Percentiles rank a stretch among this genome's conserved stretches.
Evolutionary conservation across 805 yeast species (phyloP).

Genomic region (Clavispora phyllophila): DNA sequence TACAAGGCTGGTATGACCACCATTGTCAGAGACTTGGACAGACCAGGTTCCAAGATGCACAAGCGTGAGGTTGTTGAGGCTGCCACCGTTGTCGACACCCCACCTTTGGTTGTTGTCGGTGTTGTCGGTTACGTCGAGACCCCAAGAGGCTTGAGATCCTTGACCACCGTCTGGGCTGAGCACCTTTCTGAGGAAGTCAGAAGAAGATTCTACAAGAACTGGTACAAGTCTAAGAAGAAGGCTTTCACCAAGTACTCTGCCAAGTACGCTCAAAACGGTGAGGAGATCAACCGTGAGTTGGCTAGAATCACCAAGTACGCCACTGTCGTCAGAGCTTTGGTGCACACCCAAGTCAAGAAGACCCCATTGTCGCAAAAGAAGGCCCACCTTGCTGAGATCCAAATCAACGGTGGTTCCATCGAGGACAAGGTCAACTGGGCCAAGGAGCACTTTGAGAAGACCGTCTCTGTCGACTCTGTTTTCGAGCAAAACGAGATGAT

Average conservation of each 20-base stretch:
- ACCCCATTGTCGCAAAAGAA: constrained; percentile 99
- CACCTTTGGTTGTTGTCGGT: constrained; percentile 98
- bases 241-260: constrained; percentile 99
- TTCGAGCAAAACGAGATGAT: constrained; percentile 98
- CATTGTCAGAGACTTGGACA: constrained; percentile 99
- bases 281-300: constrained; percentile 88
- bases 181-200: constrained; percentile 98
- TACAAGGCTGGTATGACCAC: constrained; percentile 99
- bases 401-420: constrained; percentile 98
- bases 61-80: constrained; percentile 99
- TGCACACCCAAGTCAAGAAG: constrained; percentile 99
- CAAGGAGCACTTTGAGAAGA: constrained; percentile 97
- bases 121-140: constrained; percentile 99
- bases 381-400: constrained; percentile 99
- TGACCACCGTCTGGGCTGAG: constrained; percentile 99
- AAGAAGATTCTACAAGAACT: constrained; percentile 99
- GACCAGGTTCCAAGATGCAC: constrained; percentile 99
- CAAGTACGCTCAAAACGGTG: constrained; percentile 90
- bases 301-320: constrained; percentile 99
- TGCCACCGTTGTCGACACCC: constrained; percentile 98
- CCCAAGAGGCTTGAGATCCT: constrained; percentile 99
- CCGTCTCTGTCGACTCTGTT: constrained; percentile 91
- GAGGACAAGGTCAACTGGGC: constrained; percentile 99
- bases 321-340: constrained; percentile 96
- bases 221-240: constrained; percentile 99